phyloP scores from a whole-genome alignment of 2,329 filamentous ascomycete genomes.

The Colletotrichum acutatum region DNA sequence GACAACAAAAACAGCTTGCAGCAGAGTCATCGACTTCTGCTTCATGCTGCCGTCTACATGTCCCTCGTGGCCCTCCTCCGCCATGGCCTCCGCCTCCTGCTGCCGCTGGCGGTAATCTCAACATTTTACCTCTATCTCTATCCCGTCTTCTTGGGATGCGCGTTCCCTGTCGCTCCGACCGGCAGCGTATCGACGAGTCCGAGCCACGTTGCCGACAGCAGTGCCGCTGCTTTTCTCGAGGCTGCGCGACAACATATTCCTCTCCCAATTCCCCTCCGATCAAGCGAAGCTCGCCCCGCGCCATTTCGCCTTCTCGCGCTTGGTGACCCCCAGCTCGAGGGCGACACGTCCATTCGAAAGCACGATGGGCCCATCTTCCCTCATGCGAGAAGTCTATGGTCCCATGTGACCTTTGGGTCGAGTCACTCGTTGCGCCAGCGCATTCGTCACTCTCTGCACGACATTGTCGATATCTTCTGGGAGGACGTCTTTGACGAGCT shows the following conservation, averaged over 20 bases:
- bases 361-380: conserved; percentile 64
- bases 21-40: conserved; percentile 30
- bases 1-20: conserved; percentile 18
- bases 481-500: conserved; percentile 77
- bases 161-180: conserved; percentile 73
- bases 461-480: conserved; percentile 69
- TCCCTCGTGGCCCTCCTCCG: conserved; percentile 64
- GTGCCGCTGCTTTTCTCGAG: conserved; percentile 48
- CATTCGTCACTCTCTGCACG: conserved; percentile 64
- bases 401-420: conserved; percentile 60
- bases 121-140: conserved; percentile 89
- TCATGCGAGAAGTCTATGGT: conserved; percentile 59
- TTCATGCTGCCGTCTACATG: conserved; percentile 54
- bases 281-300: conserved; percentile 55
- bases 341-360: conserved; percentile 83
- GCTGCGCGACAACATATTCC: conserved; percentile 47
- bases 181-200: conserved; percentile 24
- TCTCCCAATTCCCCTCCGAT: conserved; percentile 37
- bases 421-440: conserved; percentile 62
- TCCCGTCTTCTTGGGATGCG: conserved; percentile 82
- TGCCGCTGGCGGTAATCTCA: conserved; percentile 75
- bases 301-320: conserved; percentile 90
- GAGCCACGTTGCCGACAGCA: conserved; percentile 29
- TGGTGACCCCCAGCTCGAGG: conserved; percentile 93
- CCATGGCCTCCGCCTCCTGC: conserved; percentile 65